Evolutionary conservation across 2,329 filamentous ascomycete species (phyloP), one percentile per base, ranked within the genome.

Genomic region (Aspergillus sp.): DNA sequence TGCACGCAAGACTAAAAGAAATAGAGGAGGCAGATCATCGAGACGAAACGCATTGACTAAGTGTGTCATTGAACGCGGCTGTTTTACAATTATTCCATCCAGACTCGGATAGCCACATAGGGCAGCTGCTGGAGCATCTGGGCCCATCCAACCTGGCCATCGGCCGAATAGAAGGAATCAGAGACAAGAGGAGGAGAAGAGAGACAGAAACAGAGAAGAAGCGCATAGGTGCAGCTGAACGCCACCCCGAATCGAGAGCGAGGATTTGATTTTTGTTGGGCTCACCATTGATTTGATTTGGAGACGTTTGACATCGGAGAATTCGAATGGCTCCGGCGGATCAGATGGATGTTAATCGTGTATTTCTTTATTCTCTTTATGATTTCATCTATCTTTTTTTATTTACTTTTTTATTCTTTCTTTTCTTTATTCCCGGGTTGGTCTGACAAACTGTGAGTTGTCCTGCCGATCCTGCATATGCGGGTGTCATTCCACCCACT

Each of bases 51-150:
- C 13, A 34, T 10, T 10, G 33, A 11, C n/a, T 13, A 12, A 34
- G 12, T 1, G 39, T 29, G 19, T 19, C 19, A 19, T 19, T 19
- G 19, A 4, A 19, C 19, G 39, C 39, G 49, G 43, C 32, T 33
- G 37, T 47, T 57, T 57, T 45, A 45, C 33, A 55, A 53, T 19
- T 54, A 49, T 51, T 47, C 54, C 47, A 51, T 51, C 49, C 47
- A 48, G 45, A 27, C 37, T 12, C 60, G 60, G 60, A 43, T 58
- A 55, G 47, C 44, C 29, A 54, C 60, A 60, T 58, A 54, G 53
- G 57, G 57, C 54, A 57, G 52, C 49, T 46, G 52, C 45, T 43
- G 41, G 28, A 13, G 28, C 38, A 33, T 43, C 43, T 39, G 39
- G 27, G 33, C 37, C 19, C 2, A 19, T 19, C 19, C 19, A 19